Evolutionary conservation across 2,329 filamentous ascomycete genomes (phyloP).

Genomic region (Knoxdaviesia proteae): DNA sequence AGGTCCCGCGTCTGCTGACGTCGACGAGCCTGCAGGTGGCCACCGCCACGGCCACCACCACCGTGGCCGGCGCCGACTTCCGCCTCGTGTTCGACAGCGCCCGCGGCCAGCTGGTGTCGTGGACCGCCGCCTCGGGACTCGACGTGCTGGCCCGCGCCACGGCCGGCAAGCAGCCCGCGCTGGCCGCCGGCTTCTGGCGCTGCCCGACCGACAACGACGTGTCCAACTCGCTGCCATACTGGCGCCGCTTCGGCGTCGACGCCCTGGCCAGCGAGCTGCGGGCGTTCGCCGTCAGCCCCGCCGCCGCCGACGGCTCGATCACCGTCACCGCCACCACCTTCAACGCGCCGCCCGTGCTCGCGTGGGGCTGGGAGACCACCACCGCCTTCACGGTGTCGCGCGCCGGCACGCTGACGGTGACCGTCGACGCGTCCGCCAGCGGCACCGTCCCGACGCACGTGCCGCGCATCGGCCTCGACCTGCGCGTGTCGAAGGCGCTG

Average conservation of each 20-base stretch:
- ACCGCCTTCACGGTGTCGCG: slow-evolving; percentile 29
- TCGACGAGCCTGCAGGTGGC: not conserved
- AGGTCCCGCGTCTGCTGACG: not conserved
- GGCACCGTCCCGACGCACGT: slow-evolving; percentile 32
- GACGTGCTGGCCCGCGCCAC: slow-evolving; percentile 6
- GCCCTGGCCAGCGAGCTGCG: slow-evolving; percentile 23
- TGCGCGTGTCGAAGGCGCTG: slow-evolving; percentile 26
- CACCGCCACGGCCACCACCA: slow-evolving; percentile 4
- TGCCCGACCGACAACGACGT: slow-evolving; percentile 45
- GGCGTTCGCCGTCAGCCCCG: slow-evolving; percentile 12
- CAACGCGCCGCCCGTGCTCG: slow-evolving; percentile 36
- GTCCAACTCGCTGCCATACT: slow-evolving; percentile 31
- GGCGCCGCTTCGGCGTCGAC: slow-evolving; percentile 30
- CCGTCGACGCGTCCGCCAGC: slow-evolving; percentile 20
- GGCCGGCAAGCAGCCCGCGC: slow-evolving; percentile 12
- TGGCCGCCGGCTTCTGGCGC: slow-evolving; percentile 35
- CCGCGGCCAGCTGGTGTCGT: slow-evolving; percentile 19
- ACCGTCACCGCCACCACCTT: slow-evolving; percentile 23
- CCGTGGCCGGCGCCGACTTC: slow-evolving; percentile 14
- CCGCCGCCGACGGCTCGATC: slow-evolving; percentile 11
- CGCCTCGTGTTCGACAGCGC: slow-evolving; percentile 22
- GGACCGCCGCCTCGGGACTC: slow-evolving; percentile 9
- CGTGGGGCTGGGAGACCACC: slow-evolving; percentile 31
- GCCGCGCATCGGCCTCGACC: slow-evolving; percentile 39
- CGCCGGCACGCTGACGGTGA: slow-evolving; percentile 22